Evolutionary conservation across 306 rosid genomes (phyloP).

Genomic region (Lagenaria siceraria): DNA sequence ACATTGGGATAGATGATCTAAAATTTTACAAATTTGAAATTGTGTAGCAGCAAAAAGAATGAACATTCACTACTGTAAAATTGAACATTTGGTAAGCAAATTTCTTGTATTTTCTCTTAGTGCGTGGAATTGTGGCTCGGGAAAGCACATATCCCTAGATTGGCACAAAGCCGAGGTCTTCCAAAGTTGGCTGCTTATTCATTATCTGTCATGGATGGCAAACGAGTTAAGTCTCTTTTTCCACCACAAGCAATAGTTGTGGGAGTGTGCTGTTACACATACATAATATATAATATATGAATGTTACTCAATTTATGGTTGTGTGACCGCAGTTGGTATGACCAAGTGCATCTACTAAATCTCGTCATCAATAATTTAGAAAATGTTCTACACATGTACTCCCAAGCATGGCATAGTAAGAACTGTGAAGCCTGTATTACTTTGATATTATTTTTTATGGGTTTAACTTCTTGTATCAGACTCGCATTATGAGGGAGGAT

Average conservation of each 20-base stretch:
- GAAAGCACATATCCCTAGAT: conserved; percentile 39
- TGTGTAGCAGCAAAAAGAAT: background rate
- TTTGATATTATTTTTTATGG: background rate
- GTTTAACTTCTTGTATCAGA: conserved; percentile 13
- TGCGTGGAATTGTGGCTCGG: conserved; percentile 34
- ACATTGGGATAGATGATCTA: background rate
- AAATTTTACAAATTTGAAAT: background rate
- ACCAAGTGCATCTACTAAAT: background rate
- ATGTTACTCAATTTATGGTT: background rate
- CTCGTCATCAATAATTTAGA: background rate
- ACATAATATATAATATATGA: background rate
- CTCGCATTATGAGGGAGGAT: conserved; percentile 30
- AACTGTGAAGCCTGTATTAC: background rate
- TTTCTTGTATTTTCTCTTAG: conserved; percentile 4
- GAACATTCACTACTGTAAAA: background rate
- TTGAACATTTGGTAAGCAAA: background rate
- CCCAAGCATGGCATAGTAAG: background rate
- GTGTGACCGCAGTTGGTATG: background rate
- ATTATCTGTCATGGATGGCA: conserved; percentile 26
- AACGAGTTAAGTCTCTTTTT: conserved; percentile 21
- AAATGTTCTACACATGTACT: background rate
- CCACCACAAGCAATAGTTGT: background rate
- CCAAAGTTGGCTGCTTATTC: conserved; percentile 36
- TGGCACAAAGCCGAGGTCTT: conserved; percentile 12
- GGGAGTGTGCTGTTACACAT: background rate